A percentile compares a stretch with the other conserved stretches of the same genome.
phyloP scores from a whole-genome alignment of 2,329 filamentous ascomycete species.

The Orbilia brochopaga region DNA sequence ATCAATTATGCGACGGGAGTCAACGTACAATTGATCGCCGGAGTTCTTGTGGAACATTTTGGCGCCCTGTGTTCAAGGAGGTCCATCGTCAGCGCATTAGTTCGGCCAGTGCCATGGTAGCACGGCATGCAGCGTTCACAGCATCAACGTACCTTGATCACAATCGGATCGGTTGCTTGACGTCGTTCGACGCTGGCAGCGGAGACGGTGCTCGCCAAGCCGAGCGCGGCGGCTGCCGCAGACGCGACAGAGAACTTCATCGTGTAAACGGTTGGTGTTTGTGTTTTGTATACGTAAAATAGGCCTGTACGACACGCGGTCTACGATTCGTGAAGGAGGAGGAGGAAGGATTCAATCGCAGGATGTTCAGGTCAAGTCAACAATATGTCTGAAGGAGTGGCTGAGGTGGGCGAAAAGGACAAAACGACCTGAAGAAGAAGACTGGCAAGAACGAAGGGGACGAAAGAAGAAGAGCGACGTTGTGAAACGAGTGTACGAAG shows the following conservation, averaged over 20 bases:
- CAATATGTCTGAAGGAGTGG: constrained; percentile 9
- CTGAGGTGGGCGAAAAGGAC: constrained; percentile 50
- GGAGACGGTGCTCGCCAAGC: constrained; percentile 62
- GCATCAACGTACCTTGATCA: constrained; percentile 58
- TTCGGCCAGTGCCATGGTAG: background rate
- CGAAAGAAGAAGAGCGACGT: constrained; percentile 54
- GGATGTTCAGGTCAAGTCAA: too few relatives aligned
- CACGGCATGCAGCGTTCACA: background rate
- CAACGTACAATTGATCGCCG: constrained; percentile 71
- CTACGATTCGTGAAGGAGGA: constrained; percentile 34
- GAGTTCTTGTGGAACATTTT: constrained; percentile 91
- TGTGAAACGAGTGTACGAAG: constrained; percentile 55
- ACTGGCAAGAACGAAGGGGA: constrained; percentile 50
- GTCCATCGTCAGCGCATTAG: background rate
- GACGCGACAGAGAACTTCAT: constrained; percentile 65
- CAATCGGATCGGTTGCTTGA: constrained; percentile 64
- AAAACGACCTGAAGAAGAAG: constrained; percentile 32
- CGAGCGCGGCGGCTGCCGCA: constrained; percentile 58
- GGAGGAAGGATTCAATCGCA: constrained; percentile 1
- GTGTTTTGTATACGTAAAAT: constrained; percentile 12
- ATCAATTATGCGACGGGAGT: constrained; percentile 1
- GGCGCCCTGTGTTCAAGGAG: constrained; percentile 64
- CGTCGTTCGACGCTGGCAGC: constrained; percentile 21
- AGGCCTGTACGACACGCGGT: constrained; percentile 10
- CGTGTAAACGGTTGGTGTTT: constrained; percentile 56